Evolutionary conservation across 768 basidiomycete species (phyloP), one percentile per base, ranked within the genome.

Genomic region (Suillus clintonianus): DNA sequence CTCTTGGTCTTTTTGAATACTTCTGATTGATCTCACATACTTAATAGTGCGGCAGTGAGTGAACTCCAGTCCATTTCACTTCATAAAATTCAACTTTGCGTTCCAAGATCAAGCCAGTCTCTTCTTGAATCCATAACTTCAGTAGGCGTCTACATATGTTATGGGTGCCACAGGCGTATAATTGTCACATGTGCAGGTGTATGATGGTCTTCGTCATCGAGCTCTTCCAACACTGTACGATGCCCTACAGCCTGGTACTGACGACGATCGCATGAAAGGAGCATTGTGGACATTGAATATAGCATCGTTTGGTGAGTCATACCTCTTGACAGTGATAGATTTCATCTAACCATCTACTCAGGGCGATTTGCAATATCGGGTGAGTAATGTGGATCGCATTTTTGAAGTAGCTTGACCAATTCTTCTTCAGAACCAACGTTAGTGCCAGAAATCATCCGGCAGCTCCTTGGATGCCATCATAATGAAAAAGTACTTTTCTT

Each of bases 251-350:
- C 86, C 89, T 7, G 92, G 89, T 3, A 83, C 83, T 22, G 93
- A 95, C 43, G 92, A 92, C 68, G 92, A 94, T 72, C 84, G 90
- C n/a, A 92, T 95, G 88, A 96, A 97, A 78, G 95, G 95, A 11
- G 91, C 92, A 4, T 76, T 95, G 22, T 94, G 92, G 86, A 88
- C 89, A 5, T 72, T 94, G 36, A 89, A 91, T 69, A 79, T 82
- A 10, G 79, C 87, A 11, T 80, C 81, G 5, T 88, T 94, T 65
- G 89, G 90, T 77, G 67, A 68, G 73, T 27, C 32, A 30, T 62
- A 9, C 58, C 17, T 55, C 50, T 60, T 39, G 41, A 43, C 2
- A 34, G 32, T 39, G 24, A n/a, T 48, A 45, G n/a, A 41, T 36
- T 27, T 66, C 41, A 39, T 58, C 22, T 67, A 27, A 62, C 48